Percentiles rank a stretch among this genome's conserved stretches.
These are phyloP conservation scores for Lotmaria passim DNA, from an alignment of 208 protist genomes.

Conservation along the genomic window DNA sequence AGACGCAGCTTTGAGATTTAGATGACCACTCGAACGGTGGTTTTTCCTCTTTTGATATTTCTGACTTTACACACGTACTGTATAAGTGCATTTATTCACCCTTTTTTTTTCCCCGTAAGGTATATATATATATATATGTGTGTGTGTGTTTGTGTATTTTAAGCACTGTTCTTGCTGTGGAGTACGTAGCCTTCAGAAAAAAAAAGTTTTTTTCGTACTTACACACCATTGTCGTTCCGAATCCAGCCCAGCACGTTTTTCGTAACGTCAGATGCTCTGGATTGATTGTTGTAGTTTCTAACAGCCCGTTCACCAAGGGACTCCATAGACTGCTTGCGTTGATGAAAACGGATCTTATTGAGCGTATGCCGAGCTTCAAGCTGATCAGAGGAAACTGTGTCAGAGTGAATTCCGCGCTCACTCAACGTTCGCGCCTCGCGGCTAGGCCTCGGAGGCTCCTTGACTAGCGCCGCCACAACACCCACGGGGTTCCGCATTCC, in stretches of 20 bases:
- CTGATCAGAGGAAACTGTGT: conserved; percentile 64
- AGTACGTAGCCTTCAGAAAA: not conserved
- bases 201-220: not conserved
- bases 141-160: not conserved
- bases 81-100: no score
- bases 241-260: conserved; percentile 90
- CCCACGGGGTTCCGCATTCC: conserved; percentile 60
- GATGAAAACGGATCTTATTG: conserved; percentile 79
- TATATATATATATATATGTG: not conserved
- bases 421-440: conserved; percentile 51
- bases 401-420: conserved; percentile 74
- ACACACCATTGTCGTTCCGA: conserved; percentile 45
- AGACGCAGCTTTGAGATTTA: no score
- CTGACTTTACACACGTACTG: no score
- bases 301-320: conserved; percentile 63
- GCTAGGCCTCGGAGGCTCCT: conserved; percentile 48
- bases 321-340: conserved; percentile 74
- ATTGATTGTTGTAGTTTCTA: conserved; percentile 67
- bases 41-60: no score
- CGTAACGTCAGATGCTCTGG: conserved; percentile 69
- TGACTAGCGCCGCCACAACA: conserved; percentile 50
- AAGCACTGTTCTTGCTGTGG: not conserved
- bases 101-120: no score
- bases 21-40: no score
- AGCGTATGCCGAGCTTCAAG: conserved; percentile 79